phyloP scores from a whole-genome alignment of 2,329 filamentous ascomycete species.

The Fusarium sp. region DNA sequence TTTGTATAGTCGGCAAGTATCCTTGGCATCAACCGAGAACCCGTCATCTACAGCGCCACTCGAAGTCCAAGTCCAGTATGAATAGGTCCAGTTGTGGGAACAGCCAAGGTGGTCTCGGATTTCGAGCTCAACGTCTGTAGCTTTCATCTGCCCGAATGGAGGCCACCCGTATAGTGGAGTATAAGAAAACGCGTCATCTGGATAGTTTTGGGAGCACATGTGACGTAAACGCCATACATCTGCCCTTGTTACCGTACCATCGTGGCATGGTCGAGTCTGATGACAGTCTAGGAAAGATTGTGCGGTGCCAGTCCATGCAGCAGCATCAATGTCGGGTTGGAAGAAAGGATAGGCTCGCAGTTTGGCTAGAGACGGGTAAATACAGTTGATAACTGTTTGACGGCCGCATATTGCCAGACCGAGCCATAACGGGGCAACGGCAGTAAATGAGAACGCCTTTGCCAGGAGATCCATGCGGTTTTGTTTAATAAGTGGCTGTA shows the following conservation, averaged over 20 bases:
- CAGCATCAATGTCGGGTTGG: constrained; percentile 5
- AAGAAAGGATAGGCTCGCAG: neutral
- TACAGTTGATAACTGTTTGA: neutral
- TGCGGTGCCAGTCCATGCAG: constrained; percentile 3
- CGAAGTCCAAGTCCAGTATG: constrained; percentile 9
- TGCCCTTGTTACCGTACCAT: neutral
- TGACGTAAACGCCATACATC: constrained; percentile 5
- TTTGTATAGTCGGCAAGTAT: neutral
- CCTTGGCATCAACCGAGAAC: neutral
- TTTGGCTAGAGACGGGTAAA: constrained; percentile 1
- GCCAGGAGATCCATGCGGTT: constrained; percentile 8
- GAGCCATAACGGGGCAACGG: constrained; percentile 7
- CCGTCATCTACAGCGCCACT: neutral
- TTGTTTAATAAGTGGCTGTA: constrained; percentile 3
- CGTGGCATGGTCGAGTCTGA: neutral
- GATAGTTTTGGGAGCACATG: neutral
- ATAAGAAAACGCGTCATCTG: neutral
- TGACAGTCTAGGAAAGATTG: constrained; percentile 5
- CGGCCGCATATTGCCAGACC: constrained; percentile 6
- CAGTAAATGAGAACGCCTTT: neutral
- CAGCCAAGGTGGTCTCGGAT: constrained; percentile 10
- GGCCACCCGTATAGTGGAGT: constrained; percentile 2
- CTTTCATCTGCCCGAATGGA: constrained; percentile 3
- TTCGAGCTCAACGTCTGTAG: constrained; percentile 8
- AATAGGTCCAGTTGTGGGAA: constrained; percentile 10